Conservation (phyloP, 352 stramenopile species). For the Chrysophaeum taylorii region DNA sequence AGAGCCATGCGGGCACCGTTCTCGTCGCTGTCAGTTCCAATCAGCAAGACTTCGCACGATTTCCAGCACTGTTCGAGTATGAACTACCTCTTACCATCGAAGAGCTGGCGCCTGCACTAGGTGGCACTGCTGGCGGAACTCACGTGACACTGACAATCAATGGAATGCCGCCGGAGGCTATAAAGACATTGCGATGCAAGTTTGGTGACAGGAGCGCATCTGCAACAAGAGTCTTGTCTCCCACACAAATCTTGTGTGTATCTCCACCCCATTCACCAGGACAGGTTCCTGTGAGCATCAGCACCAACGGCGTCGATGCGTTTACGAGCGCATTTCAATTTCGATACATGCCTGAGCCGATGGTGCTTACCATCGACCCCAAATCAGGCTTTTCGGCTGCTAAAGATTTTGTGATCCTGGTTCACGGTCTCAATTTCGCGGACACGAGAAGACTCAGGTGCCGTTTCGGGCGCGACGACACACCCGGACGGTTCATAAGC, state of each 20-base stretch:
- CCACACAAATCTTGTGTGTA: too few relatives aligned
- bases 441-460: slow-evolving; percentile 36
- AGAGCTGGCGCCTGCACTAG: slow-evolving; percentile 37
- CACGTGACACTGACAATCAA: too few relatives aligned
- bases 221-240: too few relatives aligned
- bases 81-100: slow-evolving; percentile 40
- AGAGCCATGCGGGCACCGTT: slow-evolving; percentile 25
- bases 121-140: slow-evolving; percentile 45
- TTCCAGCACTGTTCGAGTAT: slow-evolving; percentile 63
- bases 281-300: not conserved
- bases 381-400: slow-evolving; percentile 9
- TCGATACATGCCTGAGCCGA: not conserved
- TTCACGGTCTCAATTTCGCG: slow-evolving; percentile 31
- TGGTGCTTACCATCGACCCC: slow-evolving; percentile 25
- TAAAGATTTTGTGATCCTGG: slow-evolving; percentile 21
- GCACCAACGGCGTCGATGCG: slow-evolving; percentile 8
- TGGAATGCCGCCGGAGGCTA: too few relatives aligned
- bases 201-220: too few relatives aligned
- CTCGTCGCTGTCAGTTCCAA: slow-evolving; percentile 59
- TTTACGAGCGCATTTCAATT: not conserved
- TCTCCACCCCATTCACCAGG: too few relatives aligned
- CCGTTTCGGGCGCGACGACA: slow-evolving; percentile 36
- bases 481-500: slow-evolving; percentile 29
- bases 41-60: slow-evolving; percentile 55
- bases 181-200: too few relatives aligned